Evolutionary conservation across 2,329 filamentous ascomycete species (phyloP), one percentile per base, ranked within the genome.

Genomic region (Chalara sp.): DNA sequence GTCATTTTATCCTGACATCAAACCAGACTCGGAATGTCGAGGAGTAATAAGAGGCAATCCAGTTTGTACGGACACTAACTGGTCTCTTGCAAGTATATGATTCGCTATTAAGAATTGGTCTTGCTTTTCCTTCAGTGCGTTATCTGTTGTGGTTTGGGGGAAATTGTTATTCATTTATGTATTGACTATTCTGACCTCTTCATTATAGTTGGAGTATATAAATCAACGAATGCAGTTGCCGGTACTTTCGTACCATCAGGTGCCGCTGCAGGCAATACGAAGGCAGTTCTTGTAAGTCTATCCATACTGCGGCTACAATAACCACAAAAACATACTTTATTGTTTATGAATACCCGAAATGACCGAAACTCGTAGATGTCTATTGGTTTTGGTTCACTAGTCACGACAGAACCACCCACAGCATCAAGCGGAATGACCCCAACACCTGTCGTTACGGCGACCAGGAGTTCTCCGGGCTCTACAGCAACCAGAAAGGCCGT

Each of bases 31-130:
- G 6, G 50, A 44, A 13, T 55, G 53, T 30, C 48, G 53, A 6
- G 43, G 45, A 8, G 12, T 32, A 10, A 42, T 53, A 21, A 51
- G 53, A 47, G 48, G 45, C 5, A 30, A 21, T 35, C 47, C 40
- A 3, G 39, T n/a, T 6, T 55, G 53, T 42, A 51, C 53, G 10
- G 48, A 55, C 8, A 42, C 35, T 12, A 42, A 32, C 30, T 55
- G 53, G 53, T 49, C 39, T 42, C 37, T 55, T 21, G 21, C 21
- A 21, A 21, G 21, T 21, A 2, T 3, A 21, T 2, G 21, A 21
- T 21, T 21, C 21, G 21, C 21, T 21, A 21, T 21, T 21, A 21
- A 21, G 21, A 21, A 21, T 21, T 21, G 21, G 21, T 3, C 21
- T 21, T 21, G 21, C 21, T 21, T 21, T 21, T 21, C 21, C 21